A percentile compares a stretch with the other conserved stretches of the same genome.
phyloP scores from a whole-genome alignment of 2,329 filamentous ascomycete genomes.

The Tolypocladium ovalisporum region DNA sequence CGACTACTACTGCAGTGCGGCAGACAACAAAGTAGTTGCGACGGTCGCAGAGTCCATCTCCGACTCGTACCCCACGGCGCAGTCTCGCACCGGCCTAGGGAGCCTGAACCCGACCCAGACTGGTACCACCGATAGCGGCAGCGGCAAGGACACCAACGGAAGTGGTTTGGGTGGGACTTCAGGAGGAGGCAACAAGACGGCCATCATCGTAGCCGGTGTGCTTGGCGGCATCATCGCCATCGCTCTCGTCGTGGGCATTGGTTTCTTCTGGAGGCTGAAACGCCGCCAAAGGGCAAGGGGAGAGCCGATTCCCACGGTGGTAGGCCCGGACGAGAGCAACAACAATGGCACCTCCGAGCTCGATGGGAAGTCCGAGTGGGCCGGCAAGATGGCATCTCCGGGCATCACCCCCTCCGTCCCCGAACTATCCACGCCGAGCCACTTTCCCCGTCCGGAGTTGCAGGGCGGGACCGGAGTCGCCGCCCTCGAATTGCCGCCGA shows the following conservation, averaged over 20 bases:
- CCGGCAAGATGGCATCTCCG: conserved; percentile 1
- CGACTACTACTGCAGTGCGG: conserved; percentile 39
- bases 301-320: conserved; percentile 8
- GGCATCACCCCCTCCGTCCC: conserved; percentile 5
- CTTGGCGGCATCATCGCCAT: conserved; percentile 14
- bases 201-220: conserved; percentile 22
- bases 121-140: conserved; percentile 6
- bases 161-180: conserved; percentile 5
- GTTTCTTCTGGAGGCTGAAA: conserved; percentile 26
- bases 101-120: conserved; percentile 4
- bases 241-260: conserved; percentile 16
- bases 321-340: not conserved
- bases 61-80: conserved; percentile 7
- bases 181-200: conserved; percentile 12
- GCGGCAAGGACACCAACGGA: conserved; percentile 2
- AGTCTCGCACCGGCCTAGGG: conserved; percentile 6
- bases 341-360: conserved; percentile 8
- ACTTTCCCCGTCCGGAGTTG: conserved; percentile 13
- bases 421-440: conserved; percentile 12
- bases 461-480: conserved; percentile 10
- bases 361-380: conserved; percentile 15
- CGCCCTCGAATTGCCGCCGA: conserved; percentile 11
- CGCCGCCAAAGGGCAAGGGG: conserved; percentile 14
- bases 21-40: conserved; percentile 26
- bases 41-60: conserved; percentile 27